Percentiles rank a stretch among this genome's conserved stretches.
phyloP scores from a whole-genome alignment of 148 eudicot genomes.

The Vaccinium corymbosum region DNA sequence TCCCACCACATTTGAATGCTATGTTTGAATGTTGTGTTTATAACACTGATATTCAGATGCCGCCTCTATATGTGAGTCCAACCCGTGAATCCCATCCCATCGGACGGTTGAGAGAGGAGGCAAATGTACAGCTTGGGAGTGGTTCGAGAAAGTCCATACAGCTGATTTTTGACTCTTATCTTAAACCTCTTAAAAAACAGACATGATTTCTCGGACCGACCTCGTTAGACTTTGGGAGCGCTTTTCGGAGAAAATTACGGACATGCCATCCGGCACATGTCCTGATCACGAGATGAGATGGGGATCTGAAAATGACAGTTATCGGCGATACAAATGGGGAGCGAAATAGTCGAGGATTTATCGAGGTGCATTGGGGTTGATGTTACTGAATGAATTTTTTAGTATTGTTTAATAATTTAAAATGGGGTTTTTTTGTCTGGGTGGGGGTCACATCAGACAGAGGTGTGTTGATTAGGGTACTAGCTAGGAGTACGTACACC shows the following conservation, averaged over 20 bases:
- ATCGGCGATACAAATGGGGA: neutral
- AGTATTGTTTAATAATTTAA: neutral
- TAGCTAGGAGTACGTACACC: neutral
- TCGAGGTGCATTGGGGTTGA: neutral
- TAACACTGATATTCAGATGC: too few species aligned
- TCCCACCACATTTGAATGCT: too few species aligned
- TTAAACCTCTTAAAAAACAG: constrained; percentile 15
- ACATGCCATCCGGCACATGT: constrained; percentile 14
- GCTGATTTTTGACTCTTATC: constrained; percentile 6
- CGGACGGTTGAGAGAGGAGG: neutral
- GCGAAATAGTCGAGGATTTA: neutral
- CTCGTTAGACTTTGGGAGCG: neutral
- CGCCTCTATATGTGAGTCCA: too few species aligned
- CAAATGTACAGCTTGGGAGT: neutral
- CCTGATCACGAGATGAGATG: constrained; percentile 4
- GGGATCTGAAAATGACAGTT: constrained; percentile 1
- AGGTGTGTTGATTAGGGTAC: neutral
- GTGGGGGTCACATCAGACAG: neutral
- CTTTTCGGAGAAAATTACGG: neutral
- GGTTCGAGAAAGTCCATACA: constrained; percentile 2
- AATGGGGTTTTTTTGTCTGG: neutral
- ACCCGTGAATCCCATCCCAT: too few species aligned
- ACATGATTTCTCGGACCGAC: constrained; percentile 20
- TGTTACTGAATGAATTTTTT: neutral
- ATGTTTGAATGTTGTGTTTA: too few species aligned